Percentiles rank a stretch among this genome's conserved stretches.
Conservation (phyloP, 2,329 filamentous ascomycete genomes). For the Phaeosphaeriaceae sp. region DNA sequence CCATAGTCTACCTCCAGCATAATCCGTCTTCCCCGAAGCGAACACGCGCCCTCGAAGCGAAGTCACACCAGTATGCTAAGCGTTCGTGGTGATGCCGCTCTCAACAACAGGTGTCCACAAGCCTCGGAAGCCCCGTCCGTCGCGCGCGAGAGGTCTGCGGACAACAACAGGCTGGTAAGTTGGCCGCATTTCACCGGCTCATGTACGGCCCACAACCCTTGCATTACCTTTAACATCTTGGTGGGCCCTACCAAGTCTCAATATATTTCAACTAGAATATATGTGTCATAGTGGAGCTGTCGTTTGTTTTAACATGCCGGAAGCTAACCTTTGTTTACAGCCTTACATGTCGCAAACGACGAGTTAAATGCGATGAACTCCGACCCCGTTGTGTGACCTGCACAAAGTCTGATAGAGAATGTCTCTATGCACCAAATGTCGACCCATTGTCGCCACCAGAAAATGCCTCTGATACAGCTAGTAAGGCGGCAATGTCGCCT, state of each 20-base stretch:
- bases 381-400: conserved; percentile 55
- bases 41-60: conserved; percentile 35
- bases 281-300: neutral
- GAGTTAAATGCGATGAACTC: conserved; percentile 60
- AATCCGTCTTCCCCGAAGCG: conserved; percentile 22
- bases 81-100: conserved; percentile 32
- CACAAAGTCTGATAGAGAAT: conserved; percentile 52
- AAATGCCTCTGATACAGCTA: conserved; percentile 18
- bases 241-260: neutral
- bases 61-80: conserved; percentile 31
- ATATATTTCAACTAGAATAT: neutral
- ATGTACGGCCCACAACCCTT: neutral
- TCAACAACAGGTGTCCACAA: conserved; percentile 34
- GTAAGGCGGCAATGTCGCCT: conserved; percentile 19
- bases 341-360: conserved; percentile 54
- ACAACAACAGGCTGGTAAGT: conserved; percentile 54
- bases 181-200: conserved; percentile 9
- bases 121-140: conserved; percentile 49
- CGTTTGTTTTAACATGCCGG: neutral
- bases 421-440: conserved; percentile 44
- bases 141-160: conserved; percentile 52
- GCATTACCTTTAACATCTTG: neutral
- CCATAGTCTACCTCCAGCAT: neutral
- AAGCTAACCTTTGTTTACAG: conserved; percentile 34
- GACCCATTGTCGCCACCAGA: conserved; percentile 13